Conservation (phyloP, 2,329 filamentous ascomycete species). For the Trichoderma gracile region DNA sequence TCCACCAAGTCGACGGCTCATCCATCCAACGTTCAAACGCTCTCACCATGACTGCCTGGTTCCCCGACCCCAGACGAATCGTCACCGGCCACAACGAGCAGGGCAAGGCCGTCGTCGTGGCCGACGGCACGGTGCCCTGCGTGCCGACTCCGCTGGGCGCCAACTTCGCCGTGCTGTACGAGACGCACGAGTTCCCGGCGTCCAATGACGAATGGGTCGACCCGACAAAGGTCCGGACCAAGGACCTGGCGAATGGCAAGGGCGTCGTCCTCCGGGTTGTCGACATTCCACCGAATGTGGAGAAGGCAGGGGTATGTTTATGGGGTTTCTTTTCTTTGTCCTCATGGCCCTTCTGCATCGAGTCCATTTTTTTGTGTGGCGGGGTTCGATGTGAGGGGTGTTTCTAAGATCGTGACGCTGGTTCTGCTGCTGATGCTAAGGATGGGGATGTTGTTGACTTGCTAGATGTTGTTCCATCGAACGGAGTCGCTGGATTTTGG, state of each 20-base stretch:
- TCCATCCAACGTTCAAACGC: too few relatives aligned
- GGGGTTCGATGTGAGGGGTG: not conserved
- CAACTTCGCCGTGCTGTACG: constrained; percentile 31
- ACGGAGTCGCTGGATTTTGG: constrained; percentile 33
- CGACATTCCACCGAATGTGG: constrained; percentile 28
- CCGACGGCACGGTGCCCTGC: constrained; percentile 24
- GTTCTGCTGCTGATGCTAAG: not conserved
- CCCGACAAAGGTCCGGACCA: constrained; percentile 26
- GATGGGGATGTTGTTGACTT: too few relatives aligned
- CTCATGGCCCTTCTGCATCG: too few relatives aligned
- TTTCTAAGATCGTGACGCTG: too few relatives aligned
- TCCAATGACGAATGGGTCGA: constrained; percentile 30
- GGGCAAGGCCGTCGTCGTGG: constrained; percentile 27
- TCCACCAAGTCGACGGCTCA: too few relatives aligned
- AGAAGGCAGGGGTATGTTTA: constrained; percentile 24
- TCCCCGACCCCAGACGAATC: constrained; percentile 27
- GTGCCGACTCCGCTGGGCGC: constrained; percentile 12
- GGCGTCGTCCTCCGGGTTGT: constrained; percentile 30
- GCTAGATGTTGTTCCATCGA: constrained; percentile 30
- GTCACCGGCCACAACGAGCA: constrained; percentile 30
- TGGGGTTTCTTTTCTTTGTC: too few relatives aligned
- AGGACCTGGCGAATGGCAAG: constrained; percentile 28
- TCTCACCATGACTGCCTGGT: constrained; percentile 12
- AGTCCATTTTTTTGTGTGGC: not conserved
- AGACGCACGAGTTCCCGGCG: constrained; percentile 31